Evolutionary conservation across 1,284 basidiomycete species (phyloP).

Genomic region (Trichosporon sp.): DNA sequence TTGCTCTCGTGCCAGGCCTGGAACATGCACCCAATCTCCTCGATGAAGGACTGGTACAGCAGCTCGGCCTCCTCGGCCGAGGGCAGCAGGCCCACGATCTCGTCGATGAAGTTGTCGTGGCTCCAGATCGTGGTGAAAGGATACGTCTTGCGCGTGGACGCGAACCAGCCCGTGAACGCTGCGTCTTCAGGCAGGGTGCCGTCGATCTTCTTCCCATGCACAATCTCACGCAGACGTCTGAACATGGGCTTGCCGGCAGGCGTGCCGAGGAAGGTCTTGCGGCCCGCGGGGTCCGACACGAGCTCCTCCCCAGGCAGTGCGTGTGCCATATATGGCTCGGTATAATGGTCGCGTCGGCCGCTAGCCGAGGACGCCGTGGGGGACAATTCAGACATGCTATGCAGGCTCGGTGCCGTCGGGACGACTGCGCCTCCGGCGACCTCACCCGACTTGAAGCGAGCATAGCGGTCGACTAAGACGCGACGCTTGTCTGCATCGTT

Average conservation of each 20-base stretch:
- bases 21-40: conserved; percentile 43
- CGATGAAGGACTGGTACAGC: conserved; percentile 38
- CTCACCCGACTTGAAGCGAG: conserved; percentile 46
- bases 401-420: conserved; percentile 9
- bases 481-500: conserved; percentile 37
- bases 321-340: conserved; percentile 38
- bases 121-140: conserved; percentile 51
- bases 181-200: conserved; percentile 41
- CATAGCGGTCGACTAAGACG: conserved; percentile 45
- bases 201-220: conserved; percentile 23
- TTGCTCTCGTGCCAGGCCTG: conserved; percentile 45
- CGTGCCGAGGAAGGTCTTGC: conserved; percentile 40
- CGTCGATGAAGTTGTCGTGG: conserved; percentile 48
- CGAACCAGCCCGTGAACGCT: conserved; percentile 46
- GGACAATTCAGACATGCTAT: conserved; percentile 10
- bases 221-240: conserved; percentile 22
- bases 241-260: conserved; percentile 44
- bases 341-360: conserved; percentile 13
- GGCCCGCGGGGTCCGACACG: conserved; percentile 34
- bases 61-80: conserved; percentile 40
- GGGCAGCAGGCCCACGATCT: conserved; percentile 47
- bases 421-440: conserved; percentile 32
- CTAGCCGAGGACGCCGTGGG: conserved; percentile 8
- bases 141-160: conserved; percentile 47
- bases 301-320: conserved; percentile 43